These are phyloP conservation scores for Aspergillus eucalypticola DNA, from an alignment of 2,329 filamentous ascomycete species.

Conservation along the genomic window DNA sequence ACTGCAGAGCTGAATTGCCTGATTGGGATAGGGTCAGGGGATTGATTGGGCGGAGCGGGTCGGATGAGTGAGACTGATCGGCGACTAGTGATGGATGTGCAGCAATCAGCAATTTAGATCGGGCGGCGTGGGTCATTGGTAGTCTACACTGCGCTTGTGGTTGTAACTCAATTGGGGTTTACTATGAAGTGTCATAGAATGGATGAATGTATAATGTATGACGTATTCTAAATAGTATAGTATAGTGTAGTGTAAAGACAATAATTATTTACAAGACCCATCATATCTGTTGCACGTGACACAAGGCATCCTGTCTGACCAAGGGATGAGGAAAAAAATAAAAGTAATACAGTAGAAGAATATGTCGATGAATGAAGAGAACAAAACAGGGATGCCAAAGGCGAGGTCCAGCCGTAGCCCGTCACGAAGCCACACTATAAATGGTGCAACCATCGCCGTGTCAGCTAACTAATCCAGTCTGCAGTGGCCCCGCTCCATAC, in stretches of 20 bases:
- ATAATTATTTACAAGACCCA: background rate
- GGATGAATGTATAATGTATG: background rate
- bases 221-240: background rate
- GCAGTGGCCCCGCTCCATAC: background rate
- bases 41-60: background rate
- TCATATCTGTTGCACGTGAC: too few relatives aligned
- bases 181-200: too few relatives aligned
- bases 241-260: background rate
- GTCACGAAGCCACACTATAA: background rate
- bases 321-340: too few relatives aligned
- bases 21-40: background rate
- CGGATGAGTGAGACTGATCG: background rate
- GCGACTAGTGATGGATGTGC: background rate
- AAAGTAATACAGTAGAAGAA: too few relatives aligned
- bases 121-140: too few relatives aligned
- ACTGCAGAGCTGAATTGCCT: background rate
- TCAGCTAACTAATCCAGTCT: constrained; percentile 3
- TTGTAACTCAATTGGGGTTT: too few relatives aligned
- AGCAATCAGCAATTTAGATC: too few relatives aligned
- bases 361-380: too few relatives aligned
- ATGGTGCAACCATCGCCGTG: background rate
- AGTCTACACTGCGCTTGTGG: too few relatives aligned
- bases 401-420: background rate
- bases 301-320: too few relatives aligned
- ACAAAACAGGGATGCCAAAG: too few relatives aligned